A percentile compares a stretch with the other conserved stretches of the same genome.
Evolutionary conservation across 2,329 filamentous ascomycete species (phyloP).

Genomic region (Stachybotrys chartarum): DNA sequence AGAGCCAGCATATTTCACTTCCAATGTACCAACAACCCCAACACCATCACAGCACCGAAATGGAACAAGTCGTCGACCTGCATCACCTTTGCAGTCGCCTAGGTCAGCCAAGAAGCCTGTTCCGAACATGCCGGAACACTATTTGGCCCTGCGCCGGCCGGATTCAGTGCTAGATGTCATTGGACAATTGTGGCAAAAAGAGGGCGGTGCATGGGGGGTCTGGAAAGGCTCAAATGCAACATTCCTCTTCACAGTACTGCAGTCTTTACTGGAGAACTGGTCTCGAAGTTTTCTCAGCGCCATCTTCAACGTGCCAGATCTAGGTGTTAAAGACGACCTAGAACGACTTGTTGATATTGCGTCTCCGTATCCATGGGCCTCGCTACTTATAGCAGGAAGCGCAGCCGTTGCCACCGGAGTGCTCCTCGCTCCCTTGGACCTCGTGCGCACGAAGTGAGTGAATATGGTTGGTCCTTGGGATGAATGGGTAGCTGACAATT

Average conservation of each 20-base stretch:
- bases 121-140: conserved; percentile 36
- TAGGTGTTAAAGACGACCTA: conserved; percentile 66
- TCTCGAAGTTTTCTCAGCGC: conserved; percentile 85
- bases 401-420: conserved; percentile 68
- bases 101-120: conserved; percentile 19
- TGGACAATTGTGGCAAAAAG: conserved; percentile 79
- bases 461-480: not conserved
- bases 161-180: conserved; percentile 84
- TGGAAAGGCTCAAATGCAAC: conserved; percentile 94
- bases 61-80: conserved; percentile 21
- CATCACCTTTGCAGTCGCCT: conserved; percentile 19
- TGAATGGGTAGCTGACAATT: conserved; percentile 17
- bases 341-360: conserved; percentile 68
- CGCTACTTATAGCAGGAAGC: conserved; percentile 62
- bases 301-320: conserved; percentile 80
- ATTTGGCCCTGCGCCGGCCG: conserved; percentile 63
- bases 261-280: conserved; percentile 87
- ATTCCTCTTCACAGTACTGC: conserved; percentile 82
- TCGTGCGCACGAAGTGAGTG: conserved; percentile 69
- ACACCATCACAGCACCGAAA: conserved; percentile 30
- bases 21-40: conserved; percentile 50
- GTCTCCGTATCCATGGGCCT: conserved; percentile 74
- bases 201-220: conserved; percentile 82
- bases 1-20: conserved; percentile 79
- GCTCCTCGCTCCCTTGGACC: conserved; percentile 78